Evolutionary conservation across 768 basidiomycete genomes (phyloP).

Genomic region (Rhizopogon salebrosus): DNA sequence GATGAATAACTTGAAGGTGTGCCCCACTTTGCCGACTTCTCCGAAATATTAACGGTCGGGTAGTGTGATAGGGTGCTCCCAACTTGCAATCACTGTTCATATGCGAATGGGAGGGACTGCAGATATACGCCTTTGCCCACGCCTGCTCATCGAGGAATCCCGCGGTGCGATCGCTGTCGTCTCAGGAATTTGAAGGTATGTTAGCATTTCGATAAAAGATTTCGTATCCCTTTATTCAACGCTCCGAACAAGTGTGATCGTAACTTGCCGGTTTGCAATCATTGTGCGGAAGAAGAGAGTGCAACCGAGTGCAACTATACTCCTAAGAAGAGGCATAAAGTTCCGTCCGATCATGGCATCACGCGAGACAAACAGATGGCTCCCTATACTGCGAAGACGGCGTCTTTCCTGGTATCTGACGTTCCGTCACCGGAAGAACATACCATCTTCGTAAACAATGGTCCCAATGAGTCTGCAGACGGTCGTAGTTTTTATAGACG

Average conservation of each 20-base stretch:
- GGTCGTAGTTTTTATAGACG: slow-evolving; percentile 43
- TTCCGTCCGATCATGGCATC: slow-evolving; percentile 37
- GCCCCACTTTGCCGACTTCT: slow-evolving; percentile 17
- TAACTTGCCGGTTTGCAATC: slow-evolving; percentile 66
- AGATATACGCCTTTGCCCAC: slow-evolving; percentile 71
- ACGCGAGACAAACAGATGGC: slow-evolving; percentile 31
- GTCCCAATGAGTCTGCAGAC: slow-evolving; percentile 22
- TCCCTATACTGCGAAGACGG: slow-evolving; percentile 42
- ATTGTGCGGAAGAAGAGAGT: slow-evolving; percentile 48
- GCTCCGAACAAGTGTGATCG: slow-evolving; percentile 53
- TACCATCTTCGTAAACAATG: slow-evolving; percentile 8
- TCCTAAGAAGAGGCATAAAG: slow-evolving; percentile 63
- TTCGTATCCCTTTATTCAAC: not conserved
- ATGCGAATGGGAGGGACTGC: slow-evolving; percentile 59
- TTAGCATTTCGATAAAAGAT: not conserved
- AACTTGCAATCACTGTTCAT: slow-evolving; percentile 67
- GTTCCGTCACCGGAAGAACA: slow-evolving; percentile 28
- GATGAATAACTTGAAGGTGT: slow-evolving; percentile 64
- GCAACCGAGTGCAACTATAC: slow-evolving; percentile 64
- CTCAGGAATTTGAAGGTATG: slow-evolving; percentile 60
- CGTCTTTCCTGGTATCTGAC: slow-evolving; percentile 44
- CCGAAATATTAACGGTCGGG: slow-evolving; percentile 8
- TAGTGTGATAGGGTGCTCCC: slow-evolving; percentile 71
- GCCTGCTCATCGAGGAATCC: slow-evolving; percentile 71
- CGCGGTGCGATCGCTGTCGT: slow-evolving; percentile 69